Evolutionary conservation across 202 grass and related monocot species (phyloP).

Genomic region (Carex arenaria): DNA sequence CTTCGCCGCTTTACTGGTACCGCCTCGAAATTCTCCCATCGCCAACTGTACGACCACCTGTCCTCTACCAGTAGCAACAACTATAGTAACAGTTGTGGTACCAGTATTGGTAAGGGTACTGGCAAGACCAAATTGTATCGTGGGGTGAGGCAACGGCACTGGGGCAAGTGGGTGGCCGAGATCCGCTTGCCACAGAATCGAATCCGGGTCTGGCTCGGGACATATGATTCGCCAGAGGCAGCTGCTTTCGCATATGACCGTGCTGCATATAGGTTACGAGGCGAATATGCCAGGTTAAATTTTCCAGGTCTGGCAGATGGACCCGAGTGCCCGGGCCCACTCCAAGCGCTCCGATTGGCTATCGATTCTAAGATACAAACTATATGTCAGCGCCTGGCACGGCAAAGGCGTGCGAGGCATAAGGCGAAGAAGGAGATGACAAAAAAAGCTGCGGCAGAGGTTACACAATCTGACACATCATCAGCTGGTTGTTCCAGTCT

Average conservation of each 20-base stretch:
- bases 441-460: not conserved
- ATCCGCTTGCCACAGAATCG: conserved; percentile 96
- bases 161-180: conserved; percentile 97
- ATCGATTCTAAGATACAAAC: conserved; percentile 90
- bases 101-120: not conserved
- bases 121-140: conserved; percentile 61
- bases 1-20: conserved; percentile 46
- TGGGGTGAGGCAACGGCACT: conserved; percentile 87
- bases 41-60: not conserved
- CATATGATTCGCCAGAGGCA: conserved; percentile 84
- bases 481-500: conserved; percentile 19
- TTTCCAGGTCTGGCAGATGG: conserved; percentile 65
- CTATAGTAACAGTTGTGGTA: not conserved
- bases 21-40: not conserved
- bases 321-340: conserved; percentile 31
- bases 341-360: conserved; percentile 41
- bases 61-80: not conserved
- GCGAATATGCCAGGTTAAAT: conserved; percentile 98
- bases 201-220: conserved; percentile 95
- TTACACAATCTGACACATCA: not conserved
- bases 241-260: conserved; percentile 92
- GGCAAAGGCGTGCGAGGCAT: conserved; percentile 36
- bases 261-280: conserved; percentile 66
- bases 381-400: conserved; percentile 70
- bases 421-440: conserved; percentile 24